Conservation (phyloP, 1,139 yeast genomes). For the Candida frijolesensis region DNA sequence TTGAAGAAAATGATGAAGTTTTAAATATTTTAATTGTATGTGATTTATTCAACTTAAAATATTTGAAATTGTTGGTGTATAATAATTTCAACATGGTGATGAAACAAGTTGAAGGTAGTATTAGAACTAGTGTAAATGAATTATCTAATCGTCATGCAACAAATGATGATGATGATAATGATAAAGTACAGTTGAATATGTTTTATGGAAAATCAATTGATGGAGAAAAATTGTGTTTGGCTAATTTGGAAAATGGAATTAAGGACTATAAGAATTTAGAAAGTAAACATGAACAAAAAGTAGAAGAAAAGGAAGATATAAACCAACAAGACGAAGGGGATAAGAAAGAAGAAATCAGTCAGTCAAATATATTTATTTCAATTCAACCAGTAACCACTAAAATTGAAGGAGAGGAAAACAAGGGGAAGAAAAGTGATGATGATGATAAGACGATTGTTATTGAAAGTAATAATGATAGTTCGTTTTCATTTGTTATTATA, state of each 20-base stretch:
- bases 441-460: constrained; percentile 39
- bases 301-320: constrained; percentile 18
- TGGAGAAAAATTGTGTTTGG: constrained; percentile 88
- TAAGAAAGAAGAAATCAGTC: constrained; percentile 32
- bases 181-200: constrained; percentile 55
- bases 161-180: constrained; percentile 9
- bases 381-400: constrained; percentile 64
- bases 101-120: constrained; percentile 92
- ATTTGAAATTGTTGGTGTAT: constrained; percentile 64
- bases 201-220: constrained; percentile 78
- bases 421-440: not conserved
- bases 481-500: constrained; percentile 66
- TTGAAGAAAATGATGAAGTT: constrained; percentile 65
- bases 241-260: constrained; percentile 77
- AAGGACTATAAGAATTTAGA: constrained; percentile 37
- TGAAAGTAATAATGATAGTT: constrained; percentile 38
- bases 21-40: constrained; percentile 60
- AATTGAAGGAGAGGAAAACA: constrained; percentile 10
- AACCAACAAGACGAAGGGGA: constrained; percentile 15
- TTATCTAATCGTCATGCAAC: constrained; percentile 41
- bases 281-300: constrained; percentile 19
- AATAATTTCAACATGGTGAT: constrained; percentile 79
- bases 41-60: constrained; percentile 72
- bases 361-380: constrained; percentile 75
- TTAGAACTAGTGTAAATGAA: constrained; percentile 58